Conservation (phyloP, 2,329 filamentous ascomycete genomes). For the Colletotrichum sp. region DNA sequence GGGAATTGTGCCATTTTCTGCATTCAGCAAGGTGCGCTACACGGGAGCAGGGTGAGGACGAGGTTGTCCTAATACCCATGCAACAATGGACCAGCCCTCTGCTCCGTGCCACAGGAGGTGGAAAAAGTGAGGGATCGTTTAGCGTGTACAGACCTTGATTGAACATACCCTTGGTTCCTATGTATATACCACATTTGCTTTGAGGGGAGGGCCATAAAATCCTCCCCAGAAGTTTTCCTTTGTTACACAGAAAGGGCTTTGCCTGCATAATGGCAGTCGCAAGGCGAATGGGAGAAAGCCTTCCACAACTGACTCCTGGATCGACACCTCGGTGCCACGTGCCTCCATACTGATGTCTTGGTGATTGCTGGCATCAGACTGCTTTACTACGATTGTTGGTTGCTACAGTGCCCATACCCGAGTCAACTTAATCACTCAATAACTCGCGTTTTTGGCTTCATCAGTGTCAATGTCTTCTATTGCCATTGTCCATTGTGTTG, state of each 20-base stretch:
- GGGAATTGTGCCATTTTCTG: constrained; percentile 16
- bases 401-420: neutral
- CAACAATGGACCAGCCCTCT: neutral
- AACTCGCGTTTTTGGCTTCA: neutral
- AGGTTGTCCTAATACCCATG: neutral
- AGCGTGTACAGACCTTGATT: constrained; percentile 8
- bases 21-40: constrained; percentile 3
- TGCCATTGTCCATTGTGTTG: constrained; percentile 21
- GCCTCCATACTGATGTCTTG: neutral
- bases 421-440: neutral
- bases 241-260: neutral
- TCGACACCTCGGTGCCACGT: neutral
- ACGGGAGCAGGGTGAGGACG: neutral
- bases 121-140: neutral
- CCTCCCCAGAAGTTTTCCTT: neutral
- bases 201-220: neutral
- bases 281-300: neutral
- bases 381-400: neutral
- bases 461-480: constrained; percentile 17
- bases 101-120: neutral
- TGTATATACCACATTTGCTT: constrained; percentile 12
- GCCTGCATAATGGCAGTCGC: neutral
- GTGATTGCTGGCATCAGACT: neutral
- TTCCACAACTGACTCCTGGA: neutral
- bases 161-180: constrained; percentile 16